Conservation (phyloP, 306 rosid species). For the Cicer arietinum region DNA sequence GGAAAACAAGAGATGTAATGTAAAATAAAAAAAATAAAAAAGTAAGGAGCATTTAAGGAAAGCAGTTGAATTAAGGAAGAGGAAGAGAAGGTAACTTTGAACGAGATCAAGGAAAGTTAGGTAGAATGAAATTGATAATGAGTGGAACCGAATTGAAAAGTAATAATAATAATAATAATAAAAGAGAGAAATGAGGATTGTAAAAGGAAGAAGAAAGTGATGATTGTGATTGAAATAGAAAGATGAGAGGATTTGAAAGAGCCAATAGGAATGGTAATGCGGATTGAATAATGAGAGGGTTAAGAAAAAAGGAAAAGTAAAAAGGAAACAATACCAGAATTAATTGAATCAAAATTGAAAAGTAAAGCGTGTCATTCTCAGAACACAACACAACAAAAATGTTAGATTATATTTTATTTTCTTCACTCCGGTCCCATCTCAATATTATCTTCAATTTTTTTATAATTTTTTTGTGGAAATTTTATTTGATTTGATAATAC, state of each 20-base stretch:
- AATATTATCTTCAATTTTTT: not conserved
- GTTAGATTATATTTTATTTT: not conserved
- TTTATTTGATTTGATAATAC: too few species aligned
- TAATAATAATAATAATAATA: not conserved
- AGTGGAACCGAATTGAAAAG: conserved; percentile 19
- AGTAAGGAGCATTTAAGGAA: conserved; percentile 31
- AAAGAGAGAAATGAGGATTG: not conserved
- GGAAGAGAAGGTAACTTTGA: conserved; percentile 35
- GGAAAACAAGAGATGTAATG: not conserved
- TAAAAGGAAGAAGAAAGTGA: conserved; percentile 34
- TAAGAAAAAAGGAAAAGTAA: conserved; percentile 42
- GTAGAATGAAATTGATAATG: conserved; percentile 3
- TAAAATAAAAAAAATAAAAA: not conserved
- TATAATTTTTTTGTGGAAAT: too few species aligned
- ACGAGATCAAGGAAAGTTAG: conserved; percentile 38
- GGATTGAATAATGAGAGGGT: not conserved
- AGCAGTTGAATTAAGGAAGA: conserved; percentile 23
- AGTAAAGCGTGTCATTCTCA: conserved; percentile 39
- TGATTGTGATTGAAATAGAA: conserved; percentile 19
- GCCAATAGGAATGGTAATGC: conserved; percentile 2
- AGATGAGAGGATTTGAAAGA: conserved; percentile 1
- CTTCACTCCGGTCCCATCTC: not conserved
- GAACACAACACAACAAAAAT: not conserved
- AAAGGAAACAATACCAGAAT: conserved; percentile 30
- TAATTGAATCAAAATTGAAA: conserved; percentile 2